Base-by-base conservation (phyloP, 208 protist genomes). In the Vickermania spadyakhi region DNA sequence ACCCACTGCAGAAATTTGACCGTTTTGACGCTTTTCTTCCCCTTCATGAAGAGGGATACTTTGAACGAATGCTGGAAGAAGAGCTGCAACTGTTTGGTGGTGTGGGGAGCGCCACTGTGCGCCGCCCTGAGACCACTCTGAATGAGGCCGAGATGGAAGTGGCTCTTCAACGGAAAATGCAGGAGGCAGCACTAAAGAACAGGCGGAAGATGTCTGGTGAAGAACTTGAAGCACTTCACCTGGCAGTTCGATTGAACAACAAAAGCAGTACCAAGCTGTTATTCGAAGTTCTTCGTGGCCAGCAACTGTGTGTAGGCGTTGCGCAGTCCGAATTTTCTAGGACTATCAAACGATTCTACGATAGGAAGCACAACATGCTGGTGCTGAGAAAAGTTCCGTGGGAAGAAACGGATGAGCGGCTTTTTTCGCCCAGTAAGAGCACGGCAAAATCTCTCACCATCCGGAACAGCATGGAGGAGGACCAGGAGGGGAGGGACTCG, bases 321-420 rank as follows among this genome's bases (percentile, higher is more conserved):
- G 60, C 84, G 11, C 62, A 69, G 27, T 77, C 78, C 0, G 83
- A 91, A 68, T 77, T 91, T 25, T 57, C 56, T 31, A 72, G 87
- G 7, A 85, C 81, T 2, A 66, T 94, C 57, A 83, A 78, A 42
- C 81, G 87, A 11, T 86, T 79, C 62, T 94, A 91, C 66, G 84
- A 91, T 29, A 62, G 75, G 2, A 73, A 72, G 14, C 84, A 85
- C 50, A 71, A 77, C 13, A 75, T 68, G 18, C 60, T 91, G 13
- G 60, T 89, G 11, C 75, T 69, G 11, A 80, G 87, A 13, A 59
- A 50, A 22, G 67, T 66, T 53, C 84, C 87, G 28, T 91, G 83
- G 84, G 51, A 66, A 0, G 63, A 73, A 21, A 84, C 76, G 23
- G 87, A 94, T 68, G 81, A 84, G 26, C 70, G 87, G 3, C 72